Base-by-base conservation (phyloP, 192 early-diverging fungal genomes). In the Linnemannia zychae region DNA sequence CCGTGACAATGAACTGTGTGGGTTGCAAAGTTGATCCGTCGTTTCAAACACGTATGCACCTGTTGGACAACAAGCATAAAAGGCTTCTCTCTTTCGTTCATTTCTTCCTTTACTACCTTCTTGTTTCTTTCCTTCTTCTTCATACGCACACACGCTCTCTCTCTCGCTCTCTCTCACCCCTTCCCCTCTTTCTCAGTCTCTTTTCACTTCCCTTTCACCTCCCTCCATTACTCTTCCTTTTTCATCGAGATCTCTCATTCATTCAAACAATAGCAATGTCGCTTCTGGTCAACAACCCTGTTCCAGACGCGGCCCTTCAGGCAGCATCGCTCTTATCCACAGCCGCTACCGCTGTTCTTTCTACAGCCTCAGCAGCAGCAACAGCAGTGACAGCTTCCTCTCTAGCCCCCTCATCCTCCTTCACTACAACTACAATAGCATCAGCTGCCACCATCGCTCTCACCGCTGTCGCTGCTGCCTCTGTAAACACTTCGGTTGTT, bases 331-430 rank as follows among this genome's bases (percentile, higher is more conserved):
- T 74, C 18, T 17, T 46, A 48, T 28, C 36, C n/a, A 52, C 76
- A n/a, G 76, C 38, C 12, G 76, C 60, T 24, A 50, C 78, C 4
- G 57, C 78, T 13, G 53, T 28, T n/a, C 31, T 67, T 65, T 37
- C 57, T 31, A 44, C 75, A n/a, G 69, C 67, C 31, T 46, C 76
- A 11, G 48, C 48, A 22, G 67, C 60, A 28, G 72, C 71, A 40
- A n/a, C 83, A 37, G 24, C 63, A 47, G 50, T 70, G 57, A 63
- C 57, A 63, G 15, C 57, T 63, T 63, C 57, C 57, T 63, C 57
- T 31, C 24, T 6, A 11, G 22, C 52, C 17, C n/a, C n/a, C 4
- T 57, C 52, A 17, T n/a, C 24, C n/a, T 57, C 52, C n/a, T 33
- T 24, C 9, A 11, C 11, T 24, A 63, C 57, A 57, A 31, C 70